Conservation (phyloP, 495 filamentous ascomycete species). For the Penicillium dipodomyicola region DNA sequence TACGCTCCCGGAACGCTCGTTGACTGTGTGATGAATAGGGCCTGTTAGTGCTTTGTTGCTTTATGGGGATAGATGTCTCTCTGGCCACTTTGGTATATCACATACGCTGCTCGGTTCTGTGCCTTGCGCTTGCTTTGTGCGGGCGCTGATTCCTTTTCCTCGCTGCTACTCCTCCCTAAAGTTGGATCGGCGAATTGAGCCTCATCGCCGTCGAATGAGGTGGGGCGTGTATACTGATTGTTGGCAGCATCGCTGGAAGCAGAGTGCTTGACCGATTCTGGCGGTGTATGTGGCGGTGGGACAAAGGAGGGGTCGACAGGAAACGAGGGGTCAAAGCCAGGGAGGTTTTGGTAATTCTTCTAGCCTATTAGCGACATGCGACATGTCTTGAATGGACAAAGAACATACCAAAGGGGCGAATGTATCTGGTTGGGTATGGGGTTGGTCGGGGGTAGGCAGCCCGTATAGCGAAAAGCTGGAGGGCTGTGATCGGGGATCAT, state of each 20-base stretch:
- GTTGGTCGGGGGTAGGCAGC: constrained; percentile 40
- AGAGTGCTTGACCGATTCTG: constrained; percentile 45
- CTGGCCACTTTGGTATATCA: constrained; percentile 23
- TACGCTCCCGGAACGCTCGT: constrained; percentile 94
- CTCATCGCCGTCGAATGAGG: constrained; percentile 38
- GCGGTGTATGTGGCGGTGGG: constrained; percentile 45
- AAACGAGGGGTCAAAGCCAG: constrained; percentile 39
- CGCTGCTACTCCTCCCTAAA: constrained; percentile 49
- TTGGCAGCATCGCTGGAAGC: constrained; percentile 33
- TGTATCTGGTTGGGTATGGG: constrained; percentile 22
- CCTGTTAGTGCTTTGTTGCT: constrained; percentile 5
- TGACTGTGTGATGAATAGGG: constrained; percentile 54
- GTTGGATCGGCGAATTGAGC: constrained; percentile 26
- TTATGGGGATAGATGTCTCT: neutral
- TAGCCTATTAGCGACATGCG: constrained; percentile 7
- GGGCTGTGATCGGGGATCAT: constrained; percentile 33
- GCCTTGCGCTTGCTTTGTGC: constrained; percentile 87
- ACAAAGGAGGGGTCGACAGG: constrained; percentile 36
- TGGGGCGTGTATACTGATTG: constrained; percentile 19
- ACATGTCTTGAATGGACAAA: neutral
- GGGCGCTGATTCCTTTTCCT: constrained; percentile 68
- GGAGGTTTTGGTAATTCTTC: constrained; percentile 36
- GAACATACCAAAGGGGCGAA: constrained; percentile 5
- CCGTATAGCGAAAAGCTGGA: constrained; percentile 35
- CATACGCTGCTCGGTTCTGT: constrained; percentile 95